Base-by-base conservation (phyloP, 75 land plant species). In the Ceratopteris richardii region DNA sequence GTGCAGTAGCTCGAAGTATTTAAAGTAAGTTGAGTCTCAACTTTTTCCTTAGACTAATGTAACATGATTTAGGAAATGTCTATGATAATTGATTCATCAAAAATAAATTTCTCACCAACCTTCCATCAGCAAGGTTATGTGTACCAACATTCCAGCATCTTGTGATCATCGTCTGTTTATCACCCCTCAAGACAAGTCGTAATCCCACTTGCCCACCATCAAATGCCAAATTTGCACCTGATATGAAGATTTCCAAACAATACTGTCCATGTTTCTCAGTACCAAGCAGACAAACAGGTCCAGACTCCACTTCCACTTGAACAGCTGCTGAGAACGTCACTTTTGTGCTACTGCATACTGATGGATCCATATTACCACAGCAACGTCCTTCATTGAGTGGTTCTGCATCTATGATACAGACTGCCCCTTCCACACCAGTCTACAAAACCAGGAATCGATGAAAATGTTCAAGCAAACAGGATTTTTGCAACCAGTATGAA, bases 141-240 rank as follows among this genome's bases (percentile, higher is more conserved):
- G 73, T 77, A 53, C 99, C 86, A 48, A 95, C 80, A 67, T 75
- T 77, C 92, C 92, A 89, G 44, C 85, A 86, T 61, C 78, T 86
- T 0, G 83, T 80, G 28, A 81, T 80, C 56, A 76, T 84, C 7
- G 97, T 82, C 44, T 83, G 97, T 61, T 84, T 95, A 29, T 91
- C 96, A 61, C 93, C 89, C 80, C 87, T 95, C 24, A 79, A 69
- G 41, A 95, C 85, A 31, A 95, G 62, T 36, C 86, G 74, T 12
- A 95, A 66, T 20, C 99, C 97, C 68, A 95, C 86, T 72, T 95
- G 99, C 46, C 99, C 99, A 60, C 98, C 90, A 68, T 95, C 99
- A 57, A 95, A 81, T 43, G 90, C 95, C 63, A 92, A 91, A 58
- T 95, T 95, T 17, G 93, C 78, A 67, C 99, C 99, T 63, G 97